These are phyloP conservation scores for Thermochaetoides thermophila DNA, from an alignment of 495 filamentous ascomycete species.

Conservation along the genomic window DNA sequence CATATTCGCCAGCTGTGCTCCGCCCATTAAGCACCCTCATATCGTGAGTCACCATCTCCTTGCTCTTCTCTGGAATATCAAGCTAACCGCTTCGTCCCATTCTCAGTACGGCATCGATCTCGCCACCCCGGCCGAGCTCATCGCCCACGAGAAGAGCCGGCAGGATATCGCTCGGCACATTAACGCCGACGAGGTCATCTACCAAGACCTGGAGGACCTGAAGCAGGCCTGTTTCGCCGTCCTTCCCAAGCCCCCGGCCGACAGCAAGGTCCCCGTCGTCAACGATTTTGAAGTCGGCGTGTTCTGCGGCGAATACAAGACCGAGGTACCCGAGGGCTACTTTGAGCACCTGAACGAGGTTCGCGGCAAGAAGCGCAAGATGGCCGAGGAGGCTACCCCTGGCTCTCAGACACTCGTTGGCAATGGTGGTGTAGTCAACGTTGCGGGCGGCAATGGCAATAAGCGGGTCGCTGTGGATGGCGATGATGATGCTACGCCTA, in stretches of 20 bases:
- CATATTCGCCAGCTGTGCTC: conserved; percentile 77
- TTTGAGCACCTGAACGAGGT: conserved; percentile 72
- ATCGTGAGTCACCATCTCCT: conserved; percentile 16
- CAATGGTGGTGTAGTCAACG: conserved; percentile 14
- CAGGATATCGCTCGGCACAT: conserved; percentile 63
- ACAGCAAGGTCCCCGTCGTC: conserved; percentile 25
- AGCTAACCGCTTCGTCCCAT: background rate
- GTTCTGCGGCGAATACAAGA: conserved; percentile 85
- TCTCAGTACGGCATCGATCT: conserved; percentile 73
- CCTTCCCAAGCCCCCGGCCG: conserved; percentile 39
- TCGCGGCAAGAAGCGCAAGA: conserved; percentile 56
- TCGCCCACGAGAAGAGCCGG: conserved; percentile 63
- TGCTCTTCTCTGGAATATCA: background rate
- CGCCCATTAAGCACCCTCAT: conserved; percentile 57
- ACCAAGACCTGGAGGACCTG: conserved; percentile 73
- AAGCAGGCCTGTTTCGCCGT: conserved; percentile 66
- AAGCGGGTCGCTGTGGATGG: background rate
- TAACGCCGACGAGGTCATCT: conserved; percentile 84
- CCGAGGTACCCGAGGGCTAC: conserved; percentile 67
- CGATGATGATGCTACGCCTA: background rate
- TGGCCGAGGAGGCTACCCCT: background rate
- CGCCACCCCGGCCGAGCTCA: conserved; percentile 65
- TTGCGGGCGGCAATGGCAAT: conserved; percentile 2
- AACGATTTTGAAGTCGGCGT: conserved; percentile 83
- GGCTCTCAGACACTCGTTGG: conserved; percentile 1